Conservation (phyloP, 768 basidiomycete species). For the Pleurotus ostreatus region DNA sequence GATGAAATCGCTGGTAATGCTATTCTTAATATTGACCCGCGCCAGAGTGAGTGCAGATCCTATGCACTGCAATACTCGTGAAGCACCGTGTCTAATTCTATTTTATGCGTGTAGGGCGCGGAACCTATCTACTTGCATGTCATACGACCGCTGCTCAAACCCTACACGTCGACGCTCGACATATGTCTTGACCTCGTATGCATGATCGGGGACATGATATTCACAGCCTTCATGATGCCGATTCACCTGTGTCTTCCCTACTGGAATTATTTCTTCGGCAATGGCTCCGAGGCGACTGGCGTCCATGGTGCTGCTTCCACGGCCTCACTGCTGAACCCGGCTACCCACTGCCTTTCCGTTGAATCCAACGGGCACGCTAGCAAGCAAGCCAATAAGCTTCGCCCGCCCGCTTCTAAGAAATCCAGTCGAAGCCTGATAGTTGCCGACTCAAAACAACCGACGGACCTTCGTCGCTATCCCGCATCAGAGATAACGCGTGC, state of each 20-base stretch:
- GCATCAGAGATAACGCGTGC: not conserved
- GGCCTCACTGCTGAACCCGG: conserved; percentile 2
- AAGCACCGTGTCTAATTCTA: not conserved
- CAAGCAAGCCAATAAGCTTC: not conserved
- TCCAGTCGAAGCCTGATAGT: not conserved
- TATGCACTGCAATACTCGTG: not conserved
- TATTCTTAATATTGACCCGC: conserved; percentile 75
- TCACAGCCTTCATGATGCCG: conserved; percentile 37
- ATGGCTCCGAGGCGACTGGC: conserved; percentile 1
- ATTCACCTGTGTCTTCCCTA: conserved; percentile 29
- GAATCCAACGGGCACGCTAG: not conserved
- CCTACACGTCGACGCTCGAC: conserved; percentile 67
- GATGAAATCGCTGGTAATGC: conserved; percentile 66
- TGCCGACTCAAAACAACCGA: not conserved
- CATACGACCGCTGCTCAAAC: conserved; percentile 74
- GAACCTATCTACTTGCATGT: conserved; percentile 83
- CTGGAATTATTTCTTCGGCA: conserved; percentile 28
- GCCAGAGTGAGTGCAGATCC: conserved; percentile 48
- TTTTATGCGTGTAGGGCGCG: conserved; percentile 58
- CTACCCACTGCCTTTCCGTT: not conserved
- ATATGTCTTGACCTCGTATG: conserved; percentile 54
- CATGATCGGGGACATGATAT: conserved; percentile 62
- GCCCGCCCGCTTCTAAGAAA: not conserved
- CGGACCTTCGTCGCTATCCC: not conserved
- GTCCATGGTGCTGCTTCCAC: not conserved